These are phyloP conservation scores for Colletotrichum tamarilloi DNA, from an alignment of 2,329 filamentous ascomycete genomes.

Conservation along the genomic window DNA sequence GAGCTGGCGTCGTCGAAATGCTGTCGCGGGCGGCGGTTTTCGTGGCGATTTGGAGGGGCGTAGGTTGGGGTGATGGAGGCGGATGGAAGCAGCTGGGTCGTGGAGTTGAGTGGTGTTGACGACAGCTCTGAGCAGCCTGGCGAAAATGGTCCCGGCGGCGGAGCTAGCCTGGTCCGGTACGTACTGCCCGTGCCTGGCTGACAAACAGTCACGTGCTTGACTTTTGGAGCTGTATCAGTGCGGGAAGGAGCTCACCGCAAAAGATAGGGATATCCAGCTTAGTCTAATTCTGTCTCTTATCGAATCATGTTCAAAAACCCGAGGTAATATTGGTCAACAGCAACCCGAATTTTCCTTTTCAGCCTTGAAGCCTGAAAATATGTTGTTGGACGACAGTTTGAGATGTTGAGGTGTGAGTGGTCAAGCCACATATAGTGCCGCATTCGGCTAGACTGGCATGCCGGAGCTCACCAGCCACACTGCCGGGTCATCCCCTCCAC, in stretches of 20 bases:
- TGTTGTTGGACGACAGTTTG: not conserved
- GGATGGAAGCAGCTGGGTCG: constrained; percentile 35
- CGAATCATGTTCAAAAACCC: not conserved
- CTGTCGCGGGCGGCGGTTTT: constrained; percentile 1
- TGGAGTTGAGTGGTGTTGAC: constrained; percentile 39
- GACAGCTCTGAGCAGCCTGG: constrained; percentile 47
- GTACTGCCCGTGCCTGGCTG: constrained; percentile 4
- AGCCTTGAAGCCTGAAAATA: too few species aligned
- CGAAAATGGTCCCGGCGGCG: constrained; percentile 36
- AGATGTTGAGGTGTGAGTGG: not conserved
- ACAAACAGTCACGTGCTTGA: constrained; percentile 29
- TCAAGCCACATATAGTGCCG: not conserved
- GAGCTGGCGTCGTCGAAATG: not conserved
- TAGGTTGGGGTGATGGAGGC: constrained; percentile 28
- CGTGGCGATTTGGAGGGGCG: constrained; percentile 5
- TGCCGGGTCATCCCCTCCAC: not conserved
- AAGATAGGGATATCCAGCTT: too few species aligned
- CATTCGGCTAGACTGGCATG: not conserved
- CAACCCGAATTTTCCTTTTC: too few species aligned
- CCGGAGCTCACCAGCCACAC: not conserved
- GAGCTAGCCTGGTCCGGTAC: constrained; percentile 37
- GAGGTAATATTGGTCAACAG: too few species aligned
- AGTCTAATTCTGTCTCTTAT: not conserved
- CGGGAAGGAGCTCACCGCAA: not conserved
- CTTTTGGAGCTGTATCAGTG: not conserved